A percentile compares a stretch with the other conserved stretches of the same genome.
Evolutionary conservation across 148 eudicot genomes (phyloP).

Genomic region (Rhododendron ferrugineum): DNA sequence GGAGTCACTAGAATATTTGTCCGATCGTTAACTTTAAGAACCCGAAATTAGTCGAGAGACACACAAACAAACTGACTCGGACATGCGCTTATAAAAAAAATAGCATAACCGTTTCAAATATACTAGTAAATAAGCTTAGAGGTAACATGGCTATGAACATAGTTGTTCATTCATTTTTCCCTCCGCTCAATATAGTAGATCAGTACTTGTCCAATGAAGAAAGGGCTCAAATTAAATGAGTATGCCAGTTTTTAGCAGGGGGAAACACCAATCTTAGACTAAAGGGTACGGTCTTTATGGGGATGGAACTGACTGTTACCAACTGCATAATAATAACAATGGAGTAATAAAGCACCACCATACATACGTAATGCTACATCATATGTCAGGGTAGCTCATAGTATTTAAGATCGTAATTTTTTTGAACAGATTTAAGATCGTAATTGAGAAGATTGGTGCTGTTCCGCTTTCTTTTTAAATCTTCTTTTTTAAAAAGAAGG

Average conservation of each 20-base stretch:
- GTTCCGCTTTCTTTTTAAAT: too few relatives aligned
- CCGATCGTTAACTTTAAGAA: too few relatives aligned
- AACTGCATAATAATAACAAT: neutral
- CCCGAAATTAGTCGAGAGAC: too few relatives aligned
- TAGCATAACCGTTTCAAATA: too few relatives aligned
- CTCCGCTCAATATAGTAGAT: neutral
- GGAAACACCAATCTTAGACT: neutral
- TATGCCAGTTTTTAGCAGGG: neutral
- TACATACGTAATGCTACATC: neutral
- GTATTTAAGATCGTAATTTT: neutral
- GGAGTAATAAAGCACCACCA: neutral
- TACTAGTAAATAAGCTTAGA: too few relatives aligned
- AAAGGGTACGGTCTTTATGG: conserved; percentile 1
- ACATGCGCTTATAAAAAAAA: too few relatives aligned
- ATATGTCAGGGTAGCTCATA: neutral
- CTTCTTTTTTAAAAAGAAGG: too few relatives aligned
- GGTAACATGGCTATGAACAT: conserved; percentile 1
- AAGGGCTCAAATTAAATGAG: conserved; percentile 1
- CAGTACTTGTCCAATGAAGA: neutral
- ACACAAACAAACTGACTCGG: too few relatives aligned
- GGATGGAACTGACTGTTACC: conserved; percentile 6
- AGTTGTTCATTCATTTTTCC: neutral
- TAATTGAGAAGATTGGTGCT: too few relatives aligned
- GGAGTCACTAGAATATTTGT: too few relatives aligned
- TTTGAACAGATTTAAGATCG: neutral